Evolutionary conservation across 1,139 yeast genomes (phyloP), one percentile per base, ranked within the genome.

Genomic region (Saccharomyces hybrid): DNA sequence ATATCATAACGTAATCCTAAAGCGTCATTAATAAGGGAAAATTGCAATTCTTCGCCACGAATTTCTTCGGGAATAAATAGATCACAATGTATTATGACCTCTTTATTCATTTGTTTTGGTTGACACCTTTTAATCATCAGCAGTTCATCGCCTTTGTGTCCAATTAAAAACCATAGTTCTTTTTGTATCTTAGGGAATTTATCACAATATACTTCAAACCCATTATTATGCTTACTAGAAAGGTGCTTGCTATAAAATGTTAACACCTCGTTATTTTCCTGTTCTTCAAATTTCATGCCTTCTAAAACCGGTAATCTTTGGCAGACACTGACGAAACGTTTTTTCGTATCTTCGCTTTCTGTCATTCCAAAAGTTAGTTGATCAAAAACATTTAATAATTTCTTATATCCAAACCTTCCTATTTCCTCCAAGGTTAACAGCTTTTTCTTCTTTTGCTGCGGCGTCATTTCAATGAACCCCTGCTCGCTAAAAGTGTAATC

Each of bases 101-200:
- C 69, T 30, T 62, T 66, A 2, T 76, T 78, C 0, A 64, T 60
- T 52, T 74, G 60, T 57, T 72, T 75, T 1, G 93, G 93, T 14
- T 84, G 79, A 7, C 86, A 86, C 64, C 95, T 77, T 64, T 86
- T 86, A 47, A 87, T 72, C 54, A 83, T 74, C 38, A 79, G 70
- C 47, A 88, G 67, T 64, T 84, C 88, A 2, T 69, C 63, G 9
- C 67, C 68, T 63, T 82, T 79, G 61, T 82, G 79, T 7, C 85
- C 71, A 51, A 91, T 79, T 8, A 86, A 78, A 69, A 93, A 88
- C 99, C 99, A 95, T 0, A 95, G 83, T 68, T 93, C 99, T 63
- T 91, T 85, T 71, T 95, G 99, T 1, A 85, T 77, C 69, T 93
- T 91, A 50, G 96, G 96, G 73, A 88, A 93, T 61, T 80, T 82